Conservation (phyloP, 257 asterid genomes). For the Parsonsia alboflavescens region DNA sequence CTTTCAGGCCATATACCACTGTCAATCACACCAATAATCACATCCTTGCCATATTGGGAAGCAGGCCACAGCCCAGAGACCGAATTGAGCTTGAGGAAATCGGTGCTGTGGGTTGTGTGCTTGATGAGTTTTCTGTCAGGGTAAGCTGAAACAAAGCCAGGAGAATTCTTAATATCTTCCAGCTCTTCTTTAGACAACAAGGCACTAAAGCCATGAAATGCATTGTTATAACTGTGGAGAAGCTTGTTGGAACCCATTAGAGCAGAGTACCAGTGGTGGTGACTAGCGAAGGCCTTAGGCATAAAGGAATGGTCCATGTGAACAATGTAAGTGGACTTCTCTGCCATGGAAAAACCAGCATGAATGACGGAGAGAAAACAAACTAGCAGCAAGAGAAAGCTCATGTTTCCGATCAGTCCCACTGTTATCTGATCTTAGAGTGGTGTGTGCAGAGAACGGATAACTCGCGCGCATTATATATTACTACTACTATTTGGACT, state of each 20-base stretch:
- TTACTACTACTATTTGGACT: not conserved
- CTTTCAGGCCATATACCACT: not conserved
- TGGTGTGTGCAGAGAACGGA: not conserved
- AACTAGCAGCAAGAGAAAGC: not conserved
- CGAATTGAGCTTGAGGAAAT: conserved; percentile 41
- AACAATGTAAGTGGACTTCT: conserved; percentile 22
- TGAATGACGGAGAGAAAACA: not conserved
- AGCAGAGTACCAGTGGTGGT: not conserved
- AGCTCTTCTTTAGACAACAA: conserved; percentile 30
- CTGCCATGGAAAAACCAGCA: not conserved
- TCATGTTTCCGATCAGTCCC: not conserved
- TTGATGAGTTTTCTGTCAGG: conserved; percentile 8
- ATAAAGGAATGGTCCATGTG: conserved; percentile 22
- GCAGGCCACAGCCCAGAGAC: conserved; percentile 45
- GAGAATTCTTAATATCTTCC: conserved; percentile 19
- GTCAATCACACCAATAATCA: not conserved
- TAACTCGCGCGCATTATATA: not conserved
- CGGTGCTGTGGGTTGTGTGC: conserved; percentile 44
- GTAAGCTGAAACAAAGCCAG: conserved; percentile 13
- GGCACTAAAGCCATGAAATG: conserved; percentile 40
- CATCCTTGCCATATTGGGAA: conserved; percentile 28
- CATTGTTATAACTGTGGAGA: conserved; percentile 36
- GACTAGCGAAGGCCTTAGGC: conserved; percentile 19
- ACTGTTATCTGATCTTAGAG: not conserved
- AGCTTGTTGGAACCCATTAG: not conserved